A percentile compares a stretch with the other conserved stretches of the same genome.
Evolutionary conservation across 2,329 filamentous ascomycete species (phyloP).

Genomic region (Myriosclerotinia scirpicola): DNA sequence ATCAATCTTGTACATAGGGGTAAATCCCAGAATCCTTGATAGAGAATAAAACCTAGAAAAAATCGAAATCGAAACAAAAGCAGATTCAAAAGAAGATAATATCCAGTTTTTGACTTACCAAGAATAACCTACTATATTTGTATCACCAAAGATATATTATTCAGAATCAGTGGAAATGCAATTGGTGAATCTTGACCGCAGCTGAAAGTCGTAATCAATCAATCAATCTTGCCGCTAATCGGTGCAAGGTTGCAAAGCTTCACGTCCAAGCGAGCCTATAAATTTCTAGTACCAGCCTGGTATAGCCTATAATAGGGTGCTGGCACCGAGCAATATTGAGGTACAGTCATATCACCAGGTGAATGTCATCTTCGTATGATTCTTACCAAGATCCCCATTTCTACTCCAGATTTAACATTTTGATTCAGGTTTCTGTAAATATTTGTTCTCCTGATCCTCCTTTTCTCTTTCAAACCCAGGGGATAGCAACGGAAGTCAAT

Average conservation of each 20-base stretch:
- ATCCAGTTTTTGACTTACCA: slow-evolving; percentile 2
- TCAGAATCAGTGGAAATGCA: not conserved
- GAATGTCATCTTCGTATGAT: not conserved
- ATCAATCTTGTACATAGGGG: not conserved
- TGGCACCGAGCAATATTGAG: not conserved
- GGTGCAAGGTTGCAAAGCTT: slow-evolving; percentile 4
- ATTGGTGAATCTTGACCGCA: slow-evolving; percentile 3
- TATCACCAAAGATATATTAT: slow-evolving; percentile 4
- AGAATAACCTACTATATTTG: not conserved
- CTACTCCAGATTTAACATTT: too few species aligned
- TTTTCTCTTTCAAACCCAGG: not conserved
- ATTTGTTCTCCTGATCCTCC: not conserved
- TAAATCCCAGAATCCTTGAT: not conserved
- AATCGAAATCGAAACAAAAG: not conserved
- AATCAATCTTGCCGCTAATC: slow-evolving; percentile 17
- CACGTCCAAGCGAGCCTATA: not conserved
- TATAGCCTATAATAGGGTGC: not conserved
- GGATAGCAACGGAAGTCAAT: not conserved
- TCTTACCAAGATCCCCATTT: not conserved
- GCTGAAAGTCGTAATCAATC: slow-evolving; percentile 15
- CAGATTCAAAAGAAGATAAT: not conserved
- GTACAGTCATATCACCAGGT: not conserved
- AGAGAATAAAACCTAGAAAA: not conserved
- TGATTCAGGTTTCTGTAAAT: too few species aligned
- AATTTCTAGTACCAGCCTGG: not conserved